Base-by-base conservation (phyloP, 345 rosid genomes). In the Populus euphratica region DNA sequence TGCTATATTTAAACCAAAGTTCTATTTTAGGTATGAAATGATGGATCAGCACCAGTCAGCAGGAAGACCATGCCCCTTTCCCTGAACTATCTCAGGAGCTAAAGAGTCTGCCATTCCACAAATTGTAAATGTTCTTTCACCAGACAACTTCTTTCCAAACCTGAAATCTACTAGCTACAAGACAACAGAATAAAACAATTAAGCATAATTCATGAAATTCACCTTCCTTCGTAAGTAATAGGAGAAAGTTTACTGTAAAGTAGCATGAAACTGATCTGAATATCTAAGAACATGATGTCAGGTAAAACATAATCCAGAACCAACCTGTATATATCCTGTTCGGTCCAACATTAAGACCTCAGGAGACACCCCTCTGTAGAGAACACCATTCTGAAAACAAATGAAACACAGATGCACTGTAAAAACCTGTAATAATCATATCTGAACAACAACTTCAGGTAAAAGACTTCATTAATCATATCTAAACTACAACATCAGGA, bases 1-100 rank as follows among this genome's bases (percentile, higher is more conserved):
- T 17, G 8, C 17, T 52, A n/a, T 23, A 27, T 18, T 11, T 35
- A 68, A 61, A 31, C 50, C 11, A 47, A 47, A 47, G 52, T 47
- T 47, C 52, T 47, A 47, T 47, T 47, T 47, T 47, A 47, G 63
- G n/a, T 54, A 61, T 36, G 47, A 74, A 13, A 33, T 27, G 29
- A 50, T 35, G 23, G 72, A 76, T 61, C 47, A 43, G n/a, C 91
- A 95, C 98, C 99, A 93, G 83, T 93, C 99, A 69, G 92, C 94
- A 31, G 94, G 83, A 44, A 91, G 81, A 86, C 93, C 94, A 69
- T 93, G 99, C 76, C 96, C 98, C 76, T 83, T 91, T 75, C 98
- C 98, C 86, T 90, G 93, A 72, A 94, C 88, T 31, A 93, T 90
- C 86, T 94, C 98, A 6, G 99, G 98, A 76, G 99, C 91, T 81